phyloP scores from a whole-genome alignment of 139 green algal species.

The Haematococcus sp. region DNA sequence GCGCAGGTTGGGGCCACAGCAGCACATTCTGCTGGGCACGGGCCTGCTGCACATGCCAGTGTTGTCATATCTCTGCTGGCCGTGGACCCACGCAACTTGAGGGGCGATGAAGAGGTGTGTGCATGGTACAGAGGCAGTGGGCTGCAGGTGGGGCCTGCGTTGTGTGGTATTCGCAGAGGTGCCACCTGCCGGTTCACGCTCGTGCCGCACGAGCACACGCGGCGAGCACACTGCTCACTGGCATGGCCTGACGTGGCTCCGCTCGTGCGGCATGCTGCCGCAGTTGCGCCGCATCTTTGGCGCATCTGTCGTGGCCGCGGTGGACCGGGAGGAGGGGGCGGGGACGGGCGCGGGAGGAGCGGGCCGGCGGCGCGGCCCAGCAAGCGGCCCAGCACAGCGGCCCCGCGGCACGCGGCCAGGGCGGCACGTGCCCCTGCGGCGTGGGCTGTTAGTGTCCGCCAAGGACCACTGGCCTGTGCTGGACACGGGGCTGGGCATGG shows the following conservation, averaged over 20 bases:
- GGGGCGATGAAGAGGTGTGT: slow-evolving; percentile 17
- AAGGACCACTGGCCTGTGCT: slow-evolving; percentile 65
- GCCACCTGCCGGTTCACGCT: too few species aligned
- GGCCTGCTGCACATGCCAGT: not conserved
- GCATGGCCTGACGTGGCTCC: too few species aligned
- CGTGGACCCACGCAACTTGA: slow-evolving; percentile 9
- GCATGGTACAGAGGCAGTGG: too few species aligned
- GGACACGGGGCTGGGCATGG: slow-evolving; percentile 44
- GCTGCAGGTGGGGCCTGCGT: too few species aligned
- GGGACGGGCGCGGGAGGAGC: not conserved
- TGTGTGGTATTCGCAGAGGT: too few species aligned
- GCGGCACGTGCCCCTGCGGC: slow-evolving; percentile 29
- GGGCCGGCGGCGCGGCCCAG: too few species aligned
- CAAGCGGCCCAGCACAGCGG: slow-evolving; percentile 12
- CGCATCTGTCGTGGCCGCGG: slow-evolving; percentile 51
- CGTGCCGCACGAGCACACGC: too few species aligned
- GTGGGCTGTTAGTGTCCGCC: slow-evolving; percentile 55
- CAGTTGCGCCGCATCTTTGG: slow-evolving; percentile 84
- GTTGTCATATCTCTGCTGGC: not conserved
- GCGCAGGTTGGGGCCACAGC: not conserved
- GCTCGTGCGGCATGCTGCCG: too few species aligned
- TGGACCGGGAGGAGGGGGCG: slow-evolving; percentile 46
- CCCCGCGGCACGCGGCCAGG: slow-evolving; percentile 21
- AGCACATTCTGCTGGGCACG: not conserved
- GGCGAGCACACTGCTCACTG: too few species aligned